Base-by-base conservation (phyloP, 2,329 filamentous ascomycete species). In the Xylaria sp. region DNA sequence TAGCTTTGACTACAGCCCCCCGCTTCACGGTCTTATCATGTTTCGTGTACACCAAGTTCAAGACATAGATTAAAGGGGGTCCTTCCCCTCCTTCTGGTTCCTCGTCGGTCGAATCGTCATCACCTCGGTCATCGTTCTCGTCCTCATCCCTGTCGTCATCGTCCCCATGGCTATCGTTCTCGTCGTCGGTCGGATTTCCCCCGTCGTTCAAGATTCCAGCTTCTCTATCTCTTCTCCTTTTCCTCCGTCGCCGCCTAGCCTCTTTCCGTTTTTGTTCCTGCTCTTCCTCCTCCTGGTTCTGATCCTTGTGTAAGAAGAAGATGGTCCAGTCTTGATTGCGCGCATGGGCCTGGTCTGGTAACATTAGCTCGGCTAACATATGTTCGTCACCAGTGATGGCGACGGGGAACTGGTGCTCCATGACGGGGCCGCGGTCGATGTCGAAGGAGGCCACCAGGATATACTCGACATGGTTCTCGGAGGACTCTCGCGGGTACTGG, bases 251-350 rank as follows among this genome's bases (percentile, higher is more conserved):
- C 64, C 79, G 84, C 74, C 86, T 82, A 73, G 85, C 84, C 75
- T 85, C 83, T 72, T 87, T 90, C 46, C 84, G 84, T 63, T 83
- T 84, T 69, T 85, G 84, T 74, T 93, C 91, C 65, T 90, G 88
- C 36, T 94, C 92, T 68, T 97, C 94, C 66, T 95, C 92, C 68
- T 93, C 91, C 59, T 91, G 89, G 68, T 89, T 94, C 3, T 91
- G 93, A 79, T 99, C 96, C 80, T 98, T 98, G 83, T 99, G 96
- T 65, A 99, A 80, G 79, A 99, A 99, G 83, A 99, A 99, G 64
- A 98, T 97, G 49, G 96, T 99, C 96, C 96, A 99, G 80, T 99
- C 96, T 81, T 98, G 94, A 77, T 92, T 95, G 46, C 96, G 89
- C 69, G 96, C 90, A 81, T 99, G 96, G 26, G 95, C 94, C 81